Evolutionary conservation across 2,329 filamentous ascomycete genomes (phyloP).

Genomic region (Ceratocystis cacaofunesta): DNA sequence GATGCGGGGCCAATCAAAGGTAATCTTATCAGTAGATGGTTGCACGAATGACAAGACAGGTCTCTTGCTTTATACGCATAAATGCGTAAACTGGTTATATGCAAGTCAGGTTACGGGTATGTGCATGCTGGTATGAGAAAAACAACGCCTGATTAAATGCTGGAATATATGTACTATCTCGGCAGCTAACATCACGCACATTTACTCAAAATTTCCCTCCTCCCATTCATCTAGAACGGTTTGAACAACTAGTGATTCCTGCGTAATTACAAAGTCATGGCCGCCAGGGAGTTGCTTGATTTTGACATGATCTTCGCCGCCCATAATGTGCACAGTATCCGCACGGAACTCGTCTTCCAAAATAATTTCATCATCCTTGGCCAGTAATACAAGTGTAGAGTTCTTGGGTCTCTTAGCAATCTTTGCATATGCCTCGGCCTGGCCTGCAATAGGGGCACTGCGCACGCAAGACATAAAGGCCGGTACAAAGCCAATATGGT

Average conservation of each 20-base stretch:
- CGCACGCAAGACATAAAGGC: constrained; percentile 45
- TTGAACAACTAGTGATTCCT: constrained; percentile 11
- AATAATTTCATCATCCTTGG: constrained; percentile 37
- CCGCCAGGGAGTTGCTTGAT: constrained; percentile 39
- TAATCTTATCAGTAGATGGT: constrained; percentile 2
- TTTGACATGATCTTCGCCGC: constrained; percentile 32
- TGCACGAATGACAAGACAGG: not conserved
- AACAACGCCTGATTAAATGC: not conserved
- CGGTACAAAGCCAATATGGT: constrained; percentile 43
- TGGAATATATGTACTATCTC: not conserved
- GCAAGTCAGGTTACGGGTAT: not conserved
- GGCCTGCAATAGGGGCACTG: constrained; percentile 37
- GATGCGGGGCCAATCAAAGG: not conserved
- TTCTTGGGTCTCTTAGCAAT: constrained; percentile 30
- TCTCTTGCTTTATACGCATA: not conserved
- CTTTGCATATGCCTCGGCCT: constrained; percentile 35
- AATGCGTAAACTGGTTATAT: not conserved
- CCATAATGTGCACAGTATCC: constrained; percentile 37
- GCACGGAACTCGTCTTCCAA: constrained; percentile 33
- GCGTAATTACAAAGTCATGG: constrained; percentile 40
- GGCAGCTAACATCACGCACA: not conserved
- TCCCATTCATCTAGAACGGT: constrained; percentile 7
- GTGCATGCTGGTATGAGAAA: not conserved
- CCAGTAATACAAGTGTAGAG: constrained; percentile 38
- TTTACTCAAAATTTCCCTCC: not conserved